These are phyloP conservation scores for Juncus effusus DNA, from an alignment of 176 grass and related monocot genomes.

Conservation along the genomic window DNA sequence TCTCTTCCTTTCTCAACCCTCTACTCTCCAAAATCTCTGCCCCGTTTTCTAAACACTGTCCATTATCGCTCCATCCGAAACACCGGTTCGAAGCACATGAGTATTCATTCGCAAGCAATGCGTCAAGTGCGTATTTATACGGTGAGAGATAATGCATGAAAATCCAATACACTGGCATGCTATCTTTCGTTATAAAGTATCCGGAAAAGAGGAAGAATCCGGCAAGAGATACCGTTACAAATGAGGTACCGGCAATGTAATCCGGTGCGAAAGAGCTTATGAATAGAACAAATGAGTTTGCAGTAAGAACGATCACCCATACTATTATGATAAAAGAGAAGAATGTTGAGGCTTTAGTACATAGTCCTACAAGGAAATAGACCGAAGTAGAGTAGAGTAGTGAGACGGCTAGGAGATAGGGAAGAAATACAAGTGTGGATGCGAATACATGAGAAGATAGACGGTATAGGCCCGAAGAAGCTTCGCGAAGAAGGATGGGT, in stretches of 20 bases:
- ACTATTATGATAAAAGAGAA: constrained; percentile 68
- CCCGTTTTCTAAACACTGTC: constrained; percentile 56
- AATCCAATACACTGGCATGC: constrained; percentile 91
- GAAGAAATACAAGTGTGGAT: constrained; percentile 72
- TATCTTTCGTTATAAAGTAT: constrained; percentile 77
- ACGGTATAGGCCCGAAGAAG: constrained; percentile 73
- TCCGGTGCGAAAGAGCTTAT: constrained; percentile 83
- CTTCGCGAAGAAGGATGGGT: constrained; percentile 79
- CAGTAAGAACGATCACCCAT: constrained; percentile 76
- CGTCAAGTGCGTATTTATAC: constrained; percentile 91
- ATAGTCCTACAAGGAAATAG: constrained; percentile 88
- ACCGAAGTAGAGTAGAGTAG: constrained; percentile 66
- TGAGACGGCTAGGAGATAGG: constrained; percentile 77
- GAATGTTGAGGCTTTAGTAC: constrained; percentile 50
- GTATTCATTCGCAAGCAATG: constrained; percentile 88
- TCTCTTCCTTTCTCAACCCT: constrained; percentile 47
- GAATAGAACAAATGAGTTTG: constrained; percentile 85
- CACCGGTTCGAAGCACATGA: constrained; percentile 50
- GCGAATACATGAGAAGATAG: constrained; percentile 69
- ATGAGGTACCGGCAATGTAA: constrained; percentile 86
- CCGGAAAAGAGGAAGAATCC: constrained; percentile 99
- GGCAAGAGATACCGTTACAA: constrained; percentile 62
- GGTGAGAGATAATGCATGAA: constrained; percentile 90
- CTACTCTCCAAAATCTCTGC: constrained; percentile 50
- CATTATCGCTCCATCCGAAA: constrained; percentile 41